Evolutionary conservation across 1,139 yeast species (phyloP), one percentile per base, ranked within the genome.

Genomic region (Candida sp.): DNA sequence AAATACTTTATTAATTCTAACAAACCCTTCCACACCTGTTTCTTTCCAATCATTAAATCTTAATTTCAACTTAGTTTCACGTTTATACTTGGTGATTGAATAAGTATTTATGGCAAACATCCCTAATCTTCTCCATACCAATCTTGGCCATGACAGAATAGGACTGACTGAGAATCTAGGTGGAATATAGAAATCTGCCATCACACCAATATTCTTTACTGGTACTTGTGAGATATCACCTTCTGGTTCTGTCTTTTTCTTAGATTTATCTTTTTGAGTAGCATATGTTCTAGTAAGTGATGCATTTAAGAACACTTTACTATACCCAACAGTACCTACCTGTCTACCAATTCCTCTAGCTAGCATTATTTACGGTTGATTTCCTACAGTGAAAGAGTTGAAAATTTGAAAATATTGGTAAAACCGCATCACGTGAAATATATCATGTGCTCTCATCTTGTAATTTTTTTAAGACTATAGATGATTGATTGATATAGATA

Each of bases 21-120:
- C 76, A 46, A 61, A 73, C 45, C 65, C 59, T 35, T 72, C 76
- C 51, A 73, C 66, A 6, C 69, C 76, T 23, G 56, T 54, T 48
- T 73, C 77, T 54, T 73, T 73, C 78, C 78, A 73, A 43, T 63
- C 63, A 47, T 70, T 65, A 54, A 73, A 72, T 42, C 60, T 58
- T 43, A 70, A 60, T 44, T 65, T 64, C 45, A 65, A 57, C 30
- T 68, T 66, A 23, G 75, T 68, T 45, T 73, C 78, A 44, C 65
- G 61, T 56, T 64, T 70, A 53, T 57, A 73, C 49, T 70, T 70
- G 41, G 70, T 68, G 19, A 72, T 61, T 49, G 64, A 63, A 51
- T 70, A 72, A 6, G 79, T 73, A 53, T 71, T 73, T 42, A 70
- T 60, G 21, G 69, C 77, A 50, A 72, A 70, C 21, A 64, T 53